A percentile compares a stretch with the other conserved stretches of the same genome.
phyloP scores from a whole-genome alignment of 2,329 filamentous ascomycete genomes.

The Orbilia blumenaviensis region DNA sequence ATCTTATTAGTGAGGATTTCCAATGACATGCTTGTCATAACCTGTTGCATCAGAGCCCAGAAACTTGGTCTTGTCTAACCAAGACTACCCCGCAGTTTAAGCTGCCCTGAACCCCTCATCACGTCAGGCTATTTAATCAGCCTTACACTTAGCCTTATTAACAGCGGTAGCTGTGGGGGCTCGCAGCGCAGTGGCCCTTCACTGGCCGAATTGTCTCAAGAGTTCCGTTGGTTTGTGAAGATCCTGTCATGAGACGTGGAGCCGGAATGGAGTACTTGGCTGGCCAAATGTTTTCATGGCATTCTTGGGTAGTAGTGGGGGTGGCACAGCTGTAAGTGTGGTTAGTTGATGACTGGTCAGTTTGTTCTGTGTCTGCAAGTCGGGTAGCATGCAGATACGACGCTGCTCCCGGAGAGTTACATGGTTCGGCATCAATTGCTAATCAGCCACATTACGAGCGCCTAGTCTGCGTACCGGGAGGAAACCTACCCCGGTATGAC shows the following conservation, averaged over 20 bases:
- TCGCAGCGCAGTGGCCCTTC: too few relatives aligned
- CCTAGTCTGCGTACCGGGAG: not conserved
- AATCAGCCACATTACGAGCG: not conserved
- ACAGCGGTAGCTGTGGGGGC: not conserved
- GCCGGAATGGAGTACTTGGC: not conserved
- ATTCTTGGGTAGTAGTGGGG: not conserved
- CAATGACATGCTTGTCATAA: too few relatives aligned
- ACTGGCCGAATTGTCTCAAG: not conserved
- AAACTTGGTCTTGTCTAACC: too few relatives aligned
- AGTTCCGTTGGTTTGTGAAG: too few relatives aligned
- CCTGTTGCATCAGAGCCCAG: too few relatives aligned
- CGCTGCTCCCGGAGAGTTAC: not conserved
- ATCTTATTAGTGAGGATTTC: too few relatives aligned
- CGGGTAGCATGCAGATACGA: not conserved
- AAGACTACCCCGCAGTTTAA: not conserved
- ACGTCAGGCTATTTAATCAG: not conserved
- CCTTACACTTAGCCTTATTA: too few relatives aligned
- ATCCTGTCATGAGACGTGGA: not conserved
- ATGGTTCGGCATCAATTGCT: not conserved
- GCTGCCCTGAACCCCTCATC: not conserved
- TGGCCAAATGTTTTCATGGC: not conserved
- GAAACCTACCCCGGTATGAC: not conserved
- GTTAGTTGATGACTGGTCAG: too few relatives aligned
- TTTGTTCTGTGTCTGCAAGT: too few relatives aligned
- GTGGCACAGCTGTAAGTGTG: not conserved